Evolutionary conservation across 495 filamentous ascomycete genomes (phyloP).

Genomic region (Aeminium ludgeri): DNA sequence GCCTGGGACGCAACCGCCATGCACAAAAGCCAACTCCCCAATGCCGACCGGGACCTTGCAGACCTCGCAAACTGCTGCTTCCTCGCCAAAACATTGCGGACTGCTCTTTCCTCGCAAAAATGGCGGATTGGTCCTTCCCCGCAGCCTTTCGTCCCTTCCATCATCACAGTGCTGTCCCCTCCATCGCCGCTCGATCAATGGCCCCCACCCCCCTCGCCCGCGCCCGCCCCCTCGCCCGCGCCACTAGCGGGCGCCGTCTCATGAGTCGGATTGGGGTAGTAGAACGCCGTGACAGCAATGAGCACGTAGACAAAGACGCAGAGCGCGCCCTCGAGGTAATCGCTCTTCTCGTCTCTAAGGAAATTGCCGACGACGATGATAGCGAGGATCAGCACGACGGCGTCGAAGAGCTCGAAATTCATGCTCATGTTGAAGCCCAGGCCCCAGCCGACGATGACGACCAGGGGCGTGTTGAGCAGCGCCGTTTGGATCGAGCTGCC

Average conservation of each 20-base stretch:
- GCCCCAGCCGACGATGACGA: conserved; percentile 78
- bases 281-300: conserved; percentile 44
- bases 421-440: conserved; percentile 52
- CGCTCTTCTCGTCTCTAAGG: conserved; percentile 29
- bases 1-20: too few relatives aligned
- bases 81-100: too few relatives aligned
- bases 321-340: conserved; percentile 32
- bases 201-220: neutral
- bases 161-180: too few relatives aligned
- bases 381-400: conserved; percentile 69
- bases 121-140: too few relatives aligned
- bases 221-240: too few relatives aligned
- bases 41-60: too few relatives aligned
- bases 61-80: too few relatives aligned
- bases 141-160: too few relatives aligned
- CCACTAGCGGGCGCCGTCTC: conserved; percentile 1
- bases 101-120: too few relatives aligned
- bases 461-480: conserved; percentile 70
- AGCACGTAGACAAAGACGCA: conserved; percentile 55
- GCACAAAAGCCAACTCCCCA: too few relatives aligned
- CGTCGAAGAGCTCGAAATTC: conserved; percentile 77
- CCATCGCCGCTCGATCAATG: neutral
- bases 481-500: conserved; percentile 82
- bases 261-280: conserved; percentile 37
- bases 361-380: conserved; percentile 53